Base-by-base conservation (phyloP, 208 protist genomes). In the Trypanosoma conorhini region DNA sequence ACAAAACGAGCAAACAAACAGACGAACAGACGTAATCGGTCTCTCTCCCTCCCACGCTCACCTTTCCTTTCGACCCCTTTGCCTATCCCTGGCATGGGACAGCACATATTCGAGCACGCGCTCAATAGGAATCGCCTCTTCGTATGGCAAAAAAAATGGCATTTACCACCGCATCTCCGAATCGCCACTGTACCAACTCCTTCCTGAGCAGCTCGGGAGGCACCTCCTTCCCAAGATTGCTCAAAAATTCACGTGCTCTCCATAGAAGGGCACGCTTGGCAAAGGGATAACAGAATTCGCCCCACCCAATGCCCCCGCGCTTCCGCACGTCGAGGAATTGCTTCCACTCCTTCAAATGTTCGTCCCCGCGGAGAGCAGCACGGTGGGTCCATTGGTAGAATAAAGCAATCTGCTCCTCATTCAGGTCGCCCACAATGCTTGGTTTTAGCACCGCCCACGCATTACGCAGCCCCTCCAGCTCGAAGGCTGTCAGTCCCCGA, bases 261-360 rank as follows among this genome's bases (percentile, higher is more conserved):
- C 33, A 71, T 19, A 85, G 74, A 21, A 77, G 69, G 9, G 77
- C 58, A 21, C 65, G 63, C 62, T 82, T 73, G 12, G 85, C 85
- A 70, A 84, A 87, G 3, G 80, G 79, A 73, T 83, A 90, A 72
- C 85, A 90, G 65, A 90, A 90, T 64, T 90, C 85, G 8, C 55
- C 57, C 85, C 85, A 90, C 52, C 85, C 81, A 50, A 87, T 76
- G 0, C 30, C 21, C 15, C 71, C 76, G 3, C 26, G 65, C 4
- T 66, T 15, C 12, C 62, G 55, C 22, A 90, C 63, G 55, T 81
- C 77, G n/a, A 90, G 52, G 5, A 50, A 77, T 46, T 66, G 22
- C 51, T 81, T 83, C 78, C 76, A 90, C 51, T 50, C 44, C 40
- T 76, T 55, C 17, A 86, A 79, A 5, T 62, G 61, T 10, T 59